Evolutionary conservation across 1,139 yeast species (phyloP), one percentile per base, ranked within the genome.

Genomic region (Debaryomyces fabryi): DNA sequence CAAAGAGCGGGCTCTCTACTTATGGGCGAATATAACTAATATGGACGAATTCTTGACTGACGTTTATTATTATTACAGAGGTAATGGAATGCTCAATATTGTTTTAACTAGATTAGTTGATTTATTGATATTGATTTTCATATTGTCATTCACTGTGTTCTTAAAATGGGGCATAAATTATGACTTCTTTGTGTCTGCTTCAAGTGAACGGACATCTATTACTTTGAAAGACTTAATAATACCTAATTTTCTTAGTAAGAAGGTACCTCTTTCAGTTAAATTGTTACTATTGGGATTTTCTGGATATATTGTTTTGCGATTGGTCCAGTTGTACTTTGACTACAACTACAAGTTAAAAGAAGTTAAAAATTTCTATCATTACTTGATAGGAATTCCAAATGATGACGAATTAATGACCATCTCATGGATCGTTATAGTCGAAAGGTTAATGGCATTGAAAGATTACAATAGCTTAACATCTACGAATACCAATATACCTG

Each of bases 11-110:
- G 97, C 98, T 0, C 72, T 88, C 38, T 93, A 97, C 88, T 78
- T 89, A 50, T 95, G 99, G 98, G 96, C 98, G 1, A 93, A 93
- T 59, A 90, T 93, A 30, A 89, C 89, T 55, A 92, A 93, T 63
- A 78, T 93, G 67, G 99, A 93, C 66, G 81, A 83, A 44, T 93
- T 93, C 58, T 72, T 93, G 25, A 82, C 82, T 48, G 96, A 92
- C 56, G 86, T 91, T 6, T 93, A 95, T 65, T 77, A 79, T 47
- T 93, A 91, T 63, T 95, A 88, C 62, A 71, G 88, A 39, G 96
- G 96, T 3, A 88, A 86, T 61, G 99, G 99, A 0, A 76, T 87
- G 50, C 75, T 79, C 45, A 89, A 96, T 63, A 90, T 93, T 32
- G 67, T 89, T 7, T 64, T 90, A 24, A 74, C 85, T 16, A 79